phyloP scores from a whole-genome alignment of 345 rosid genomes.

The Lepidium africanum region DNA sequence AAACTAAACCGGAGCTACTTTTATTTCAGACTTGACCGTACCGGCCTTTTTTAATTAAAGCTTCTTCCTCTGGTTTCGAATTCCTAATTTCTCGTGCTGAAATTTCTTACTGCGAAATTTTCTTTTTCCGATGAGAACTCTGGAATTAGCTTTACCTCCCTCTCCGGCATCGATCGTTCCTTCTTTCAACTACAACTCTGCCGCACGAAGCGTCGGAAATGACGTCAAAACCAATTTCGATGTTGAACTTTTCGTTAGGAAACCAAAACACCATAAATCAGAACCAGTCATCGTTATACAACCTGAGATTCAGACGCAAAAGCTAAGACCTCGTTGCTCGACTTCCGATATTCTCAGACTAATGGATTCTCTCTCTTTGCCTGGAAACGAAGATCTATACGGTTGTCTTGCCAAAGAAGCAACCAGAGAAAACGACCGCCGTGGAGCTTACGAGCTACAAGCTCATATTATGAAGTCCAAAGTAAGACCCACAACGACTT shows the following conservation, averaged over 20 bases:
- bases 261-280: constrained; percentile 19
- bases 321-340: not conserved
- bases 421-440: constrained; percentile 30
- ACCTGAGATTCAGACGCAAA: not conserved
- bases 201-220: not conserved
- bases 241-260: constrained; percentile 11
- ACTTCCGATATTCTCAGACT: constrained; percentile 41
- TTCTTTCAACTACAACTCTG: not conserved
- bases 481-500: constrained; percentile 23
- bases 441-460: constrained; percentile 43
- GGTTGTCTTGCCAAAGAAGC: constrained; percentile 54
- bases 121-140: constrained; percentile 10
- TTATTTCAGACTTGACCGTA: not conserved
- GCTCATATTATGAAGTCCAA: constrained; percentile 30
- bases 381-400: constrained; percentile 45
- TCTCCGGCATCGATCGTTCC: constrained; percentile 6
- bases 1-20: not conserved
- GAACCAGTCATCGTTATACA: not conserved
- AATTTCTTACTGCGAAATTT: not conserved
- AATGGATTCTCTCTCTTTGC: constrained; percentile 43
- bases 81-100: not conserved
- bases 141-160: constrained; percentile 21
- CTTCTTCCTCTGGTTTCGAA: not conserved
- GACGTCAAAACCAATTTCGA: constrained; percentile 6
- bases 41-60: not conserved